Base-by-base conservation (phyloP, 164 flowering plant species). In the Taxillus chinensis region DNA sequence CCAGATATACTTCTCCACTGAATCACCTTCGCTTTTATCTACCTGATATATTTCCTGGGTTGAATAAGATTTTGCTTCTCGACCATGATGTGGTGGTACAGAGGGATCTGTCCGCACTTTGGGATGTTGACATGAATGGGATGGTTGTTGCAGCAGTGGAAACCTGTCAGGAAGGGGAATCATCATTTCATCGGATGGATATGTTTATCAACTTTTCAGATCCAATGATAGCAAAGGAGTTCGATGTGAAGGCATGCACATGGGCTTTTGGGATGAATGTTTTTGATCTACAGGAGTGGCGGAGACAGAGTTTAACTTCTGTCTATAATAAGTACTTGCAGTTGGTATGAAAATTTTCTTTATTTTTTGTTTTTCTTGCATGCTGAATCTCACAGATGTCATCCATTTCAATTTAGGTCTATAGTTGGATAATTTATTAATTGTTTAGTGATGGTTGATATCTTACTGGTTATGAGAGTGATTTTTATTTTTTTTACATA, bases 201-300 rank as follows among this genome's bases (percentile, higher is more conserved):
- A 63, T 61, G 75, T 67, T 82, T 39, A 61, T 90, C 43, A 79
- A 93, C 71, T 90, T 90, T 67, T 79, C 92, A 45, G 92, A 90
- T 64, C 90, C 92, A 59, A 46, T 58, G 17, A 60, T 90, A 16
- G 77, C 79, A 14, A 73, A 74, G 63, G 79, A 64, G 50, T 84
- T 93, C 67, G 80, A 84, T 71, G 67, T 54, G 55, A 77, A 84
- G 7, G 77, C 87, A 41, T 90, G 96, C 81, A 82, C 95, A 8
- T 95, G 97, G 97, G 96, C 91, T 53, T 95, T 91, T 79, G 99
- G 99, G 59, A 75, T 95, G 93, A 95, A 95, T 68, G 27, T 95
- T 52, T 81, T 89, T 80, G 92, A 95, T 75, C 79, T 95, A 55
- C 68, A 39, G 59, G 81, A 79, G 67, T 91, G 97, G 99, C 86